phyloP scores from a whole-genome alignment of 306 rosid species.

The Inga leiocalycina region DNA sequence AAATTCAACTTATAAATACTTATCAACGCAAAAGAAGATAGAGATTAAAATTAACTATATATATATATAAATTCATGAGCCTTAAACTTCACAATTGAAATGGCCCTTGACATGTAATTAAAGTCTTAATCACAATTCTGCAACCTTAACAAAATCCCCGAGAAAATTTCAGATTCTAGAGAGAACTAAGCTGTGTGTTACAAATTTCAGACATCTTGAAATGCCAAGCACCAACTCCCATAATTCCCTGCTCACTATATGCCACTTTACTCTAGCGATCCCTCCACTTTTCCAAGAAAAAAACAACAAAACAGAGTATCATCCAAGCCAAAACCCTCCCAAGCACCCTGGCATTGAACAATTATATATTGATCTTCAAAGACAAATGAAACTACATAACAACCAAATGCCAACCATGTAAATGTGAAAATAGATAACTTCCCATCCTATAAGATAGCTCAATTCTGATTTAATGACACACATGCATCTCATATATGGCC shows the following conservation, averaged over 20 bases:
- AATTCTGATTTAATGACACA: slow-evolving; percentile 8
- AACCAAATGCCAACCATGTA: slow-evolving; percentile 1
- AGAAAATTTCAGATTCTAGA: neutral
- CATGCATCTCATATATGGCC: neutral
- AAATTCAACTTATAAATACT: neutral
- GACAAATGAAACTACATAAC: slow-evolving; percentile 5
- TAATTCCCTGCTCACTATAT: neutral
- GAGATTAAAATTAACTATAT: neutral
- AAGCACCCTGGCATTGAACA: slow-evolving; percentile 10
- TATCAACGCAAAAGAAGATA: neutral
- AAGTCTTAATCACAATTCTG: neutral
- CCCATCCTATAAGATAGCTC: slow-evolving; percentile 3
- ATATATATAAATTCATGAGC: neutral
- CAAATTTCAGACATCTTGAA: neutral
- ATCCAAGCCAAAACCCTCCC: neutral
- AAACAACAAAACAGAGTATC: neutral
- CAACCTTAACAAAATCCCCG: neutral
- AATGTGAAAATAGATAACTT: neutral
- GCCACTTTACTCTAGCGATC: neutral
- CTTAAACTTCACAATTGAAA: neutral
- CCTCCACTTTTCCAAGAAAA: neutral
- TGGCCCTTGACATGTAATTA: neutral
- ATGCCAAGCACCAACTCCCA: neutral
- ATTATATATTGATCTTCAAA: slow-evolving; percentile 17
- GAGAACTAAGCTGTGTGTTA: neutral